A percentile compares a stretch with the other conserved stretches of the same genome.
Evolutionary conservation across 345 rosid species (phyloP).

Genomic region (Viola odorata): DNA sequence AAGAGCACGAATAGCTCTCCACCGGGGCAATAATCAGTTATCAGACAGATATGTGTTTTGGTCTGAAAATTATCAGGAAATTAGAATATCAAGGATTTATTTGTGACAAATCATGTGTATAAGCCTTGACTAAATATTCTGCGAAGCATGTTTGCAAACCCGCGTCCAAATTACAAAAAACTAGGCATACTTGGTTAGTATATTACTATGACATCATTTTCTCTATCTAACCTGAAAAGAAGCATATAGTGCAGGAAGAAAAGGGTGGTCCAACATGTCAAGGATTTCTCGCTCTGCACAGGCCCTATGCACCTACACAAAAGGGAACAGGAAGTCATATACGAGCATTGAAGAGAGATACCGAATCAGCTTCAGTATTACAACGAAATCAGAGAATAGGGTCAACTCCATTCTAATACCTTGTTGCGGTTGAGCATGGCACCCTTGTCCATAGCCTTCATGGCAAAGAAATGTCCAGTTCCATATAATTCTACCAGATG

Average conservation of each 20-base stretch:
- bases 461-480: conserved; percentile 63
- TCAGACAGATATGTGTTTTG: conserved; percentile 86
- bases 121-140: no score
- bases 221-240: conserved; percentile 70
- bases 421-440: conserved; percentile 90
- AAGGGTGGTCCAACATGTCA: conserved; percentile 93
- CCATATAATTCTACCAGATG: conserved; percentile 86
- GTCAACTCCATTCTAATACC: conserved; percentile 30
- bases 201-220: neutral
- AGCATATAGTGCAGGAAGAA: conserved; percentile 95
- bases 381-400: neutral
- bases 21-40: conserved; percentile 90
- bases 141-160: no score
- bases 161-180: neutral
- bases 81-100: conserved; percentile 10
- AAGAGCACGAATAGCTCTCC: conserved; percentile 92
- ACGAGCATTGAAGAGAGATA: neutral
- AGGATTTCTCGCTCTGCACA: conserved; percentile 95
- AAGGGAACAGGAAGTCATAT: neutral
- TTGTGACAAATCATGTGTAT: neutral
- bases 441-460: conserved; percentile 95
- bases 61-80: conserved; percentile 47
- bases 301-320: conserved; percentile 85
- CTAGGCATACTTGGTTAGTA: neutral
- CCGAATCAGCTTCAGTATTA: neutral